Conservation (phyloP, 2,329 filamentous ascomycete genomes). For the Sporothrix globosa region DNA sequence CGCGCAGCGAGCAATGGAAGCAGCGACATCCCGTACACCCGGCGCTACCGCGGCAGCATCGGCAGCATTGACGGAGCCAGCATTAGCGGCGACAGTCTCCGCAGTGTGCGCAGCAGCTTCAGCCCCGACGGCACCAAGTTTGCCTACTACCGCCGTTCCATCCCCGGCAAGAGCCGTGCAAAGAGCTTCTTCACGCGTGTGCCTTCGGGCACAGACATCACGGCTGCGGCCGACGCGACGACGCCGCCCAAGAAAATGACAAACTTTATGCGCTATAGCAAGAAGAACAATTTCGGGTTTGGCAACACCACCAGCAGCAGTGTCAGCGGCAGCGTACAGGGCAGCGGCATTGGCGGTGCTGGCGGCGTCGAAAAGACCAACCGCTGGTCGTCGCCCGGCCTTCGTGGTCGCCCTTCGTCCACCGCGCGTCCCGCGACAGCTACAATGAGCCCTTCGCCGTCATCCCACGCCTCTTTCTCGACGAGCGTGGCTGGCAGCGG, state of each 20-base stretch:
- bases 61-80: slow-evolving; percentile 9
- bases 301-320: not conserved
- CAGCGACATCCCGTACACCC: not conserved
- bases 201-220: slow-evolving; percentile 5
- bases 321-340: not conserved
- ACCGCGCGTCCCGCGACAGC: not conserved
- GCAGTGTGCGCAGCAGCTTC: slow-evolving; percentile 28
- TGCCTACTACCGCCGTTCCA: slow-evolving; percentile 45
- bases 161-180: slow-evolving; percentile 48
- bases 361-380: not conserved
- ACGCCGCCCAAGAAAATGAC: slow-evolving; percentile 30
- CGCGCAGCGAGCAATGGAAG: not conserved
- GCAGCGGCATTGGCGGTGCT: not conserved
- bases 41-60: not conserved
- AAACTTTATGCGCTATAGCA: slow-evolving; percentile 35
- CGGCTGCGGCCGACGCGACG: not conserved
- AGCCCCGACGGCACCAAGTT: slow-evolving; percentile 20
- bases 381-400: not conserved
- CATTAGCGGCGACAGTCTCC: slow-evolving; percentile 23
- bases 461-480: not conserved
- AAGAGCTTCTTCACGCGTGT: slow-evolving; percentile 35
- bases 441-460: slow-evolving; percentile 3
- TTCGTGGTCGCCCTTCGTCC: not conserved
- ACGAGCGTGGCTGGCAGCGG: not conserved
- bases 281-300: not conserved